These are phyloP conservation scores for Talaromyces sp. DNA, from an alignment of 2,329 filamentous ascomycete species.

Conservation along the genomic window DNA sequence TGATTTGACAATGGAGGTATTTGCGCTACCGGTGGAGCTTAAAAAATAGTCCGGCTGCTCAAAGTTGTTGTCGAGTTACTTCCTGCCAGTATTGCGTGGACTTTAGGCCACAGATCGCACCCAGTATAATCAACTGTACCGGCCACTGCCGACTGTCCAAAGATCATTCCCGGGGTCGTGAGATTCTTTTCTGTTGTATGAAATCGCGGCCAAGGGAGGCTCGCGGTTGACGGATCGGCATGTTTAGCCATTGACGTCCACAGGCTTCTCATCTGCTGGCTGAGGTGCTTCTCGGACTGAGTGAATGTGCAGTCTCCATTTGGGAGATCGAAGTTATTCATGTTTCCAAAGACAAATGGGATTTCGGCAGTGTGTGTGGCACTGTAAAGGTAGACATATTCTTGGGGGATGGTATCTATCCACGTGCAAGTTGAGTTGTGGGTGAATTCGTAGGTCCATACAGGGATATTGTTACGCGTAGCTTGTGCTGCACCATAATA, in stretches of 20 bases:
- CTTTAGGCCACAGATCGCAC: constrained; percentile 21
- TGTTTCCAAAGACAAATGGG: constrained; percentile 18
- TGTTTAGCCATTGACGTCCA: constrained; percentile 24
- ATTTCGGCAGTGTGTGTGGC: constrained; percentile 19
- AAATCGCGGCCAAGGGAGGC: constrained; percentile 19
- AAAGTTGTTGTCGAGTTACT: background rate
- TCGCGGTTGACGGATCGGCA: constrained; percentile 16
- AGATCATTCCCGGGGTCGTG: constrained; percentile 17
- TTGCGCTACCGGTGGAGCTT: background rate
- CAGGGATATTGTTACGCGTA: constrained; percentile 17
- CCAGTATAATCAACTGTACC: constrained; percentile 20
- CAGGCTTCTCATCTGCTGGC: constrained; percentile 21
- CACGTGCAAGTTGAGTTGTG: constrained; percentile 23
- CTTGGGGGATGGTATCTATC: constrained; percentile 16
- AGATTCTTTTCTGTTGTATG: constrained; percentile 13
- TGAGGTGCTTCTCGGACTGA: constrained; percentile 15
- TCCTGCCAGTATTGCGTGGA: constrained; percentile 5
- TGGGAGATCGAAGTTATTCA: constrained; percentile 10
- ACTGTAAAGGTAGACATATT: constrained; percentile 1
- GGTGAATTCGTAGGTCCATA: constrained; percentile 24
- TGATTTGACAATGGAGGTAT: background rate
- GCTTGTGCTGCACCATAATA: constrained; percentile 17
- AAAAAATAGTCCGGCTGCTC: background rate
- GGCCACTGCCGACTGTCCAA: constrained; percentile 15
- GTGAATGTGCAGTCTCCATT: constrained; percentile 19